Conservation (phyloP, 2,329 filamentous ascomycete species). For the Arachnomyces sp. region DNA sequence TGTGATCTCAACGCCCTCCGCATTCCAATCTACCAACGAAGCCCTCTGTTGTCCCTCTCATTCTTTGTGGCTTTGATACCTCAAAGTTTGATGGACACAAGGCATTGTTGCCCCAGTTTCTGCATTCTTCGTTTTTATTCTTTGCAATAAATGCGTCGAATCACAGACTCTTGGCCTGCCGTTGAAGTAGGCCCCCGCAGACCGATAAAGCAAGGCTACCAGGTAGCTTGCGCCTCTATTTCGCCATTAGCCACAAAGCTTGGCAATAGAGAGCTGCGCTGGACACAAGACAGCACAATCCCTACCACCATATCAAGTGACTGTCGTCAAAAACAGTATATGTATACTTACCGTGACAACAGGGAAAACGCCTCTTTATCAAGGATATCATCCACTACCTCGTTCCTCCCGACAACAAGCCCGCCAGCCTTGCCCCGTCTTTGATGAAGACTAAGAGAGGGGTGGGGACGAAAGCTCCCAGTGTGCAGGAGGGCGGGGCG, state of each 20-base stretch:
- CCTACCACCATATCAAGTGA: constrained; percentile 1
- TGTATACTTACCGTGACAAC: constrained; percentile 35
- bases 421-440: constrained; percentile 69
- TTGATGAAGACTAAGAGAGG: constrained; percentile 53
- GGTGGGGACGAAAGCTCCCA: constrained; percentile 44
- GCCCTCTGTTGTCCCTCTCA: constrained; percentile 5
- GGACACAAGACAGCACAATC: no score
- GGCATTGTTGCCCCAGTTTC: no score
- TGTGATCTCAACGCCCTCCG: constrained; percentile 14
- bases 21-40: not conserved
- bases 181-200: no score
- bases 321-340: constrained; percentile 3
- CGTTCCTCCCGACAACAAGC: constrained; percentile 63
- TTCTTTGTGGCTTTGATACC: constrained; percentile 1
- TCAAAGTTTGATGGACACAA: no score
- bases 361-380: constrained; percentile 92
- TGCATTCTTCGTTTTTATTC: not conserved
- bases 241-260: not conserved
- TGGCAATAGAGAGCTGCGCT: no score
- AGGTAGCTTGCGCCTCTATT: not conserved
- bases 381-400: constrained; percentile 97
- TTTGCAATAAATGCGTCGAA: not conserved
- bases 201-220: no score
- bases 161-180: not conserved
- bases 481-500: constrained; percentile 24